Evolutionary conservation across 495 filamentous ascomycete species (phyloP).

Genomic region (Talaromyces stipitatus): DNA sequence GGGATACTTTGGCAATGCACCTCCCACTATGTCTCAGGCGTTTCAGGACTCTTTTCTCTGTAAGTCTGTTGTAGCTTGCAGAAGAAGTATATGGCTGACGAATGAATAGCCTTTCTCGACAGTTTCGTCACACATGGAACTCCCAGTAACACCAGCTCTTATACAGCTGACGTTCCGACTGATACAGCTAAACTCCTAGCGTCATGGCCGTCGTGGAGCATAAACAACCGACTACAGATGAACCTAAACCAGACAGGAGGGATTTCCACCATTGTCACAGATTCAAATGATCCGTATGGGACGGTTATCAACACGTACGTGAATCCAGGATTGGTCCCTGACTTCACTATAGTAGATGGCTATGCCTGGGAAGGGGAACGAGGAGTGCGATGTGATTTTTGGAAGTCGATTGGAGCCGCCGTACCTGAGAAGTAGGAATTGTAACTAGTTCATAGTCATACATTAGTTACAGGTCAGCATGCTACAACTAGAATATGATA

Average conservation of each 20-base stretch:
- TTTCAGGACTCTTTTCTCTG: neutral
- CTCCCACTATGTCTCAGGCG: constrained; percentile 7
- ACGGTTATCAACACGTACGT: constrained; percentile 1
- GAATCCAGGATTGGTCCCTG: constrained; percentile 39
- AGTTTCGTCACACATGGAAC: neutral
- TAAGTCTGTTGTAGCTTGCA: neutral
- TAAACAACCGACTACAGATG: constrained; percentile 25
- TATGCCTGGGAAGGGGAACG: constrained; percentile 50
- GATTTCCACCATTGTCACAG: constrained; percentile 6
- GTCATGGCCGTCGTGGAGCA: constrained; percentile 25
- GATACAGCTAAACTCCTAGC: constrained; percentile 5
- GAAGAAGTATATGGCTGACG: neutral
- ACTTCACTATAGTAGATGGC: constrained; percentile 39
- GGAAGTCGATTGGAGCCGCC: constrained; percentile 35
- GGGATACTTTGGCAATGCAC: constrained; percentile 35
- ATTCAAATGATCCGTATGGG: neutral
- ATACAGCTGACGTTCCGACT: neutral
- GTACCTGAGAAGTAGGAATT: constrained; percentile 1
- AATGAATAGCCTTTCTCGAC: neutral
- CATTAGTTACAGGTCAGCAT: too few species aligned
- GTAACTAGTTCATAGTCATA: neutral
- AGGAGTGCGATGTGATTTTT: constrained; percentile 50
- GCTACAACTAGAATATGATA: neutral
- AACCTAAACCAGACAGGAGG: constrained; percentile 52
- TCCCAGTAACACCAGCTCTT: neutral